Percentiles rank a stretch among this genome's conserved stretches.
These are phyloP conservation scores for Microcyclospora pomicola DNA, from an alignment of 2,329 filamentous ascomycete genomes.

Conservation along the genomic window DNA sequence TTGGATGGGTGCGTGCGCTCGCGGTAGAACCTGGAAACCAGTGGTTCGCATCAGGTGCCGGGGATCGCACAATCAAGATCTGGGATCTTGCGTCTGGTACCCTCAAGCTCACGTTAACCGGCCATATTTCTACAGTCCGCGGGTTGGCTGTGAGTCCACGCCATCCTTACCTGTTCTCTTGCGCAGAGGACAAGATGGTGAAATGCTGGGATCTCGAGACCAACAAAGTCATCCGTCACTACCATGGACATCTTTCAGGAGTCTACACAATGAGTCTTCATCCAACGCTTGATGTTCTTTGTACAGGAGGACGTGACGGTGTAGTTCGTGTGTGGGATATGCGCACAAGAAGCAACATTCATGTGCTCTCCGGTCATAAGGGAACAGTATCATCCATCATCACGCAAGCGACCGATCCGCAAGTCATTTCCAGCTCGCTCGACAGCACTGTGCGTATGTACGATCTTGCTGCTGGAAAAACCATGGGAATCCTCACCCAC, in stretches of 20 bases:
- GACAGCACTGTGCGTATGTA: conserved; percentile 85
- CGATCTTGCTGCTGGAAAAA: conserved; percentile 92
- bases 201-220: conserved; percentile 99
- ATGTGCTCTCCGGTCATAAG: conserved; percentile 83
- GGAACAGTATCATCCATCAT: conserved; percentile 78
- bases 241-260: conserved; percentile 90
- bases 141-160: conserved; percentile 83
- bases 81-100: conserved; percentile 87
- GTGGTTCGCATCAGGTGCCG: conserved; percentile 93
- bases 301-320: conserved; percentile 87
- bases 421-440: conserved; percentile 85
- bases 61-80: conserved; percentile 95
- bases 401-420: conserved; percentile 91
- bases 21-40: conserved; percentile 92
- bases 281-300: conserved; percentile 84
- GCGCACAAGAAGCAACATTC: conserved; percentile 88
- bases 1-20: conserved; percentile 84
- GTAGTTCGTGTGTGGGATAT: conserved; percentile 97
- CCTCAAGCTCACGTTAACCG: conserved; percentile 75
- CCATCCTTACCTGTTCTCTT: conserved; percentile 95
- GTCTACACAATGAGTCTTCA: conserved; percentile 92
- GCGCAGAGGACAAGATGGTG: conserved; percentile 98
- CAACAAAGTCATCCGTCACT: conserved; percentile 98
- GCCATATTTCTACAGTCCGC: conserved; percentile 85
- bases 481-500: conserved; percentile 89